A percentile compares a stretch with the other conserved stretches of the same genome.
Conservation (phyloP, 371 early-diverging fungal genomes). For the Mucor mucedo region DNA sequence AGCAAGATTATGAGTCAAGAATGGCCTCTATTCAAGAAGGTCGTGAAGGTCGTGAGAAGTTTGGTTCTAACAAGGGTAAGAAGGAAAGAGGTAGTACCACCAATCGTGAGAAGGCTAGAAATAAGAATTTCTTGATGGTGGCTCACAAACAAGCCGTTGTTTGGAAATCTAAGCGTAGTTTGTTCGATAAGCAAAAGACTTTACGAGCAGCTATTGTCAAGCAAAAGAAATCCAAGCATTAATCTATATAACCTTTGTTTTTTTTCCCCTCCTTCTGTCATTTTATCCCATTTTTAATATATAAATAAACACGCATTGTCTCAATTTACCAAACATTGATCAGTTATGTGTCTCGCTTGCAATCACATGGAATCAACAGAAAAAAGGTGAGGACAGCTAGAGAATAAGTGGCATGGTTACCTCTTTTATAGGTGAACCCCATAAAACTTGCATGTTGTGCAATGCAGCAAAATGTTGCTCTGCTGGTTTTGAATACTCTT, state of each 20-base stretch:
- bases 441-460: too few relatives aligned
- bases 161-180: slow-evolving; percentile 82
- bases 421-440: too few relatives aligned
- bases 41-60: slow-evolving; percentile 92
- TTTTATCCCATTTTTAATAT: slow-evolving; percentile 4
- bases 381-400: too few relatives aligned
- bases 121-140: slow-evolving; percentile 95
- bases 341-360: too few relatives aligned
- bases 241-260: slow-evolving; percentile 20
- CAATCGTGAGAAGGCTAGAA: slow-evolving; percentile 91
- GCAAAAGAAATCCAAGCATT: slow-evolving; percentile 65
- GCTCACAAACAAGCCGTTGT: slow-evolving; percentile 86
- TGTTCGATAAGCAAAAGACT: slow-evolving; percentile 82
- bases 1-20: slow-evolving; percentile 91
- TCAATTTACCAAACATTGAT: neutral
- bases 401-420: too few relatives aligned
- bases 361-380: too few relatives aligned
- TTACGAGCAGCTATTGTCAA: slow-evolving; percentile 70
- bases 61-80: slow-evolving; percentile 84
- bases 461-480: too few relatives aligned
- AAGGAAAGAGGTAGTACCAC: slow-evolving; percentile 83
- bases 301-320: slow-evolving; percentile 15
- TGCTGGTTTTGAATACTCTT: too few relatives aligned
- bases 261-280: slow-evolving; percentile 1
- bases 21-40: slow-evolving; percentile 84